A percentile compares a stretch with the other conserved stretches of the same genome.
Evolutionary conservation across 805 yeast genomes (phyloP).

Genomic region (Kodamaea fukazawae): DNA sequence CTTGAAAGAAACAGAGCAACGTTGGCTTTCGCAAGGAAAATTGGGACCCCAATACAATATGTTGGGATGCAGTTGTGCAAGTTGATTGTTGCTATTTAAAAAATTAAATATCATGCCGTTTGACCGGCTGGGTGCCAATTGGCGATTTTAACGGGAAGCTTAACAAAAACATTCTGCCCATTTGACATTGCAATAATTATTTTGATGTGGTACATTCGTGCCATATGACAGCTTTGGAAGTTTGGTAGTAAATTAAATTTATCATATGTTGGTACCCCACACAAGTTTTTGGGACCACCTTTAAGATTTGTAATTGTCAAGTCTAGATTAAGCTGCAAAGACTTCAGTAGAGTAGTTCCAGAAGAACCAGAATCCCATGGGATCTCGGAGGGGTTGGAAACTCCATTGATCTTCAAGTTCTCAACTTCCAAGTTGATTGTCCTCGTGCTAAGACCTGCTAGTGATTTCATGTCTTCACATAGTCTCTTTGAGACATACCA

Average conservation of each 20-base stretch:
- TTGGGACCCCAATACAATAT: slow-evolving; percentile 54
- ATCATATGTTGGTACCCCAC: slow-evolving; percentile 4
- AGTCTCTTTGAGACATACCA: background rate
- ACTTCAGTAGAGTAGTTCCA: background rate
- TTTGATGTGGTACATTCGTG: slow-evolving; percentile 6
- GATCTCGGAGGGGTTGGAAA: background rate
- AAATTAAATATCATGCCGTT: background rate
- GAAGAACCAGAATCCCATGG: background rate
- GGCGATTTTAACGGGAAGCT: slow-evolving; percentile 5
- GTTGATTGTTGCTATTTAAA: slow-evolving; percentile 14
- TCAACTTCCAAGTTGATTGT: slow-evolving; percentile 7
- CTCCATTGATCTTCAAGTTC: slow-evolving; percentile 1
- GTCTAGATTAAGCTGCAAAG: slow-evolving; percentile 1
- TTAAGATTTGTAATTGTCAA: slow-evolving; percentile 2
- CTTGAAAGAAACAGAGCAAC: slow-evolving; percentile 53
- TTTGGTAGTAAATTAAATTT: slow-evolving; percentile 4
- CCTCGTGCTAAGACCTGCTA: slow-evolving; percentile 1
- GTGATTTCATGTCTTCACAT: slow-evolving; percentile 2
- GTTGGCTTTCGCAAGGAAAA: slow-evolving; percentile 52
- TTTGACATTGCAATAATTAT: slow-evolving; percentile 3
- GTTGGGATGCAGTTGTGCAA: slow-evolving; percentile 74
- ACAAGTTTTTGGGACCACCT: background rate
- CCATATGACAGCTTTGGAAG: slow-evolving; percentile 6
- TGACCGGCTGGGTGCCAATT: background rate
- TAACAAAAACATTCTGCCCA: slow-evolving; percentile 3